A percentile compares a stretch with the other conserved stretches of the same genome.
These are phyloP conservation scores for Epichloe amarillans DNA, from an alignment of 2,329 filamentous ascomycete species.

Conservation along the genomic window DNA sequence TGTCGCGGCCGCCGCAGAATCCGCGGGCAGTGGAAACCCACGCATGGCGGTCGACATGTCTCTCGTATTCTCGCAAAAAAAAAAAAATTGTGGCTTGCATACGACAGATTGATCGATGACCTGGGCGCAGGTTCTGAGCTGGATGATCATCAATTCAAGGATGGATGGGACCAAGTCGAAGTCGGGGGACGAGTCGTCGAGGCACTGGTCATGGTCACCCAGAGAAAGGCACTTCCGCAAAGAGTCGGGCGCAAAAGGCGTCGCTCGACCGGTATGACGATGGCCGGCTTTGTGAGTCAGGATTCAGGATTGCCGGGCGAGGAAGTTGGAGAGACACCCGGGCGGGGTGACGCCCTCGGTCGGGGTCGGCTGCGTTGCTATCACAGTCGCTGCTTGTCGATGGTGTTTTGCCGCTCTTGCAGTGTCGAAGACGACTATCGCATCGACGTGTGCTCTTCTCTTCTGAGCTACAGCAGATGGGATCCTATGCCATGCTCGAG, in stretches of 20 bases:
- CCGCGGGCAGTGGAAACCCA: conserved; percentile 5
- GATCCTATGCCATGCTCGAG: neutral
- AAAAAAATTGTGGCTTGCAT: neutral
- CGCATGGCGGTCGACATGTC: conserved; percentile 7
- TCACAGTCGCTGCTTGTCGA: neutral
- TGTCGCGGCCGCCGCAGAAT: conserved; percentile 1
- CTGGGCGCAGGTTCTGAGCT: neutral
- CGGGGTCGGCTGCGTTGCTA: neutral
- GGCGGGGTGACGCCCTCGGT: neutral
- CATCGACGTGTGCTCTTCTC: neutral
- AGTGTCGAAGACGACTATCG: neutral
- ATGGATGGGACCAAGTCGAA: neutral
- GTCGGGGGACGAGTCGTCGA: neutral
- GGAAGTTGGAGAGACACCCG: neutral
- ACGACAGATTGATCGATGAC: neutral
- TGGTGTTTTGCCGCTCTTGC: neutral
- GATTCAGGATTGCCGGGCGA: neutral
- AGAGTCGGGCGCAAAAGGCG: neutral
- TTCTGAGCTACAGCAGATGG: neutral
- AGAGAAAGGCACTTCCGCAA: neutral
- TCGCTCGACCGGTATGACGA: neutral
- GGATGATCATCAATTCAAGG: neutral
- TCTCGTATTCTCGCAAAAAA: neutral
- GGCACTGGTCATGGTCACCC: conserved; percentile 6
- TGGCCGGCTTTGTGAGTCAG: neutral